Conservation (phyloP, 139 green algal species). For the Chlorella sp. region DNA sequence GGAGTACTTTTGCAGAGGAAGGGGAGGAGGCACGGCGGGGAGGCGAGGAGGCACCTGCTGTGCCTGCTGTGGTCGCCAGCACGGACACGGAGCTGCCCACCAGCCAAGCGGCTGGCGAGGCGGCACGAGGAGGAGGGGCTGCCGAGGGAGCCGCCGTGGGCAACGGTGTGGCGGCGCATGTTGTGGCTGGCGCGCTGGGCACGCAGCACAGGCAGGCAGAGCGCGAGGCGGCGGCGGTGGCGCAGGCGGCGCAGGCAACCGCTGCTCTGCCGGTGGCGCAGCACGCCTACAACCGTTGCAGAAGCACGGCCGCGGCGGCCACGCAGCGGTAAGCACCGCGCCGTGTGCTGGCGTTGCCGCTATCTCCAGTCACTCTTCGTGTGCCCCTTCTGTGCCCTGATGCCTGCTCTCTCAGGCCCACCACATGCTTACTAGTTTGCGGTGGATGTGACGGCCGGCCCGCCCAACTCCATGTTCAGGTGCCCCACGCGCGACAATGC, state of each 20-base stretch:
- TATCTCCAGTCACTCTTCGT: too few species aligned
- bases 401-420: too few species aligned
- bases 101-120: background rate
- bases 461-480: slow-evolving; percentile 73
- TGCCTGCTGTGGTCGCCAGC: background rate
- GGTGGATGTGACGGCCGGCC: slow-evolving; percentile 74
- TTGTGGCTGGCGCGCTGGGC: background rate
- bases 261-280: too few species aligned
- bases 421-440: slow-evolving; percentile 70
- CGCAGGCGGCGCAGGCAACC: background rate
- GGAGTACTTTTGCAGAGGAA: background rate
- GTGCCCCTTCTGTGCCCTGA: too few species aligned
- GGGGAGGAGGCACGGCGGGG: background rate
- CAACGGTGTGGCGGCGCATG: background rate
- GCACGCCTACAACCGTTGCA: background rate
- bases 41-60: background rate
- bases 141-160: background rate
- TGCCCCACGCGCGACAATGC: too few species aligned
- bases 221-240: background rate
- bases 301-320: background rate
- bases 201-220: background rate
- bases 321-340: too few species aligned
- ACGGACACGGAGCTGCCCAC: background rate
- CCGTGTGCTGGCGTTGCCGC: too few species aligned
- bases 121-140: background rate